Evolutionary conservation across 768 basidiomycete genomes (phyloP), one percentile per base, ranked within the genome.

Genomic region (Pleurotus salmoneostramineus): DNA sequence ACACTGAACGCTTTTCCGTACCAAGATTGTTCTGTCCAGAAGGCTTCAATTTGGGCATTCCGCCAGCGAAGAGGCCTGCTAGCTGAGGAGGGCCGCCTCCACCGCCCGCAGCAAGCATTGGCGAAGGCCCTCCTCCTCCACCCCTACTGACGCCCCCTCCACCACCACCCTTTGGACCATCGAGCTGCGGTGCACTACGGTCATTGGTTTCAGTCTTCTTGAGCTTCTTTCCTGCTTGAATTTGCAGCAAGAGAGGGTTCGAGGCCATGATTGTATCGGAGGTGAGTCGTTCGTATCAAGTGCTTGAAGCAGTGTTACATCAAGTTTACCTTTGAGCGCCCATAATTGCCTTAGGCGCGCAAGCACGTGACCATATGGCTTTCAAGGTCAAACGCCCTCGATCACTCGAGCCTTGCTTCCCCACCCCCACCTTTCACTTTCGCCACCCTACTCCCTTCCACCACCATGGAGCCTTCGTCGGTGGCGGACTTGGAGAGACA

Each of bases 11-110:
- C 3, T 3, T 3, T 45, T 56, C 62, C 78, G 59, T 66, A 88
- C 89, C 82, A 57, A 77, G 70, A 69, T 75, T 79, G 56, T 66
- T 77, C 58, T 83, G 81, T 10, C 85, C 89, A n/a, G 89, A 81
- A 46, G 92, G 84, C 76, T 89, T 95, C 66, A 96, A 68, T 68
- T 91, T 95, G 3, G 95, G 95, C 77, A 96, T 85, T 1, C 95
- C 94, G 12, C 92, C 93, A 46, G 94, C 93, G 66, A 97, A 95
- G 8, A 97, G 71, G 1, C 84, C 87, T 34, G 85, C 94, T 3
- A 95, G 74, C 69, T 95, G 93, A 27, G 92, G 91, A 31, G 93
- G 85, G 5, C 78, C 85, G n/a, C 65, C 71, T 42, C 77, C 79
- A 21, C 70, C 74, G 54, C 63, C 69, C 10, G 67, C 64, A 63